Conservation (phyloP, 331 rosid genomes). For the Stylosanthes scabra region DNA sequence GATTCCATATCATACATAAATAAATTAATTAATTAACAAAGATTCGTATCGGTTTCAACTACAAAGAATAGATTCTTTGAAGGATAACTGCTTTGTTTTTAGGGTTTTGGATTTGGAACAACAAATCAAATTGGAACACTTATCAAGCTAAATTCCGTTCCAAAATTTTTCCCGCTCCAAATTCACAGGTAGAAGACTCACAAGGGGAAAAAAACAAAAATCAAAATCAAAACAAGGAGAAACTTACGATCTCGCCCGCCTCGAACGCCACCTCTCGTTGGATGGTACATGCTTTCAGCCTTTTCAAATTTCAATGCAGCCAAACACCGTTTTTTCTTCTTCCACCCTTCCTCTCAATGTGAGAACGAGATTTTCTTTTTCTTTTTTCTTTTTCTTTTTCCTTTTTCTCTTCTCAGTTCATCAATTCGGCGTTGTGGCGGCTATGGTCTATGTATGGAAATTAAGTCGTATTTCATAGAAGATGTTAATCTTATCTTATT, state of each 20-base stretch:
- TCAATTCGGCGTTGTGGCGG: too few relatives aligned
- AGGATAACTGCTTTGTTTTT: neutral
- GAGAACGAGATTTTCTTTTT: too few relatives aligned
- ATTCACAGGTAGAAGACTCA: neutral
- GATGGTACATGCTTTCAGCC: conserved; percentile 75
- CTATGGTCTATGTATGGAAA: too few relatives aligned
- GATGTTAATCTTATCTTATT: too few relatives aligned
- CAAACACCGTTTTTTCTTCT: neutral
- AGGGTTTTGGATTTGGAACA: neutral
- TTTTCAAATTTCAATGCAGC: neutral
- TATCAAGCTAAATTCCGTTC: neutral
- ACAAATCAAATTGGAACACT: neutral
- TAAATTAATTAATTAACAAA: neutral
- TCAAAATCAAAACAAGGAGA: too few relatives aligned
- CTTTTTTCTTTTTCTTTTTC: too few relatives aligned
- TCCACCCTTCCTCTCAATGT: too few relatives aligned
- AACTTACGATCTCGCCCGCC: conserved; percentile 99
- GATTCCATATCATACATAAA: neutral
- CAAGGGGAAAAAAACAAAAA: too few relatives aligned
- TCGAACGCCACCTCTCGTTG: conserved; percentile 98
- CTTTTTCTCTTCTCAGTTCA: too few relatives aligned
- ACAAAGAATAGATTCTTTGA: neutral
- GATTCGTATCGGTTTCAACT: neutral
- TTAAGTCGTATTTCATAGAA: too few relatives aligned
- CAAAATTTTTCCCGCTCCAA: neutral